Evolutionary conservation across 129 eudicot genomes (phyloP).

Genomic region (Artemisia tridentata): DNA sequence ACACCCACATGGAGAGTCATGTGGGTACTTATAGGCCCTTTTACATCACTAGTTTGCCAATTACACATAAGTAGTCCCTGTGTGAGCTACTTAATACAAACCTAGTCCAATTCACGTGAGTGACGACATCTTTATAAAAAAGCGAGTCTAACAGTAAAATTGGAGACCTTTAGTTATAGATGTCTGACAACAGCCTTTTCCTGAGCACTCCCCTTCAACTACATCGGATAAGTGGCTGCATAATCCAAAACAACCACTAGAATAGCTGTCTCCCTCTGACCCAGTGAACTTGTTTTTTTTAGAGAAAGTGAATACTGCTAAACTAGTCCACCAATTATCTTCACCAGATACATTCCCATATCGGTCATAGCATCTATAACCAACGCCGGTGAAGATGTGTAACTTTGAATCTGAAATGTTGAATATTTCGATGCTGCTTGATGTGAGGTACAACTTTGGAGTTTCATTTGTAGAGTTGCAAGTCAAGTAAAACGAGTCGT

Average conservation of each 20-base stretch:
- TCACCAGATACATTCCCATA: neutral
- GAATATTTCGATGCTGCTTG: neutral
- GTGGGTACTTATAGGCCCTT: too few species aligned
- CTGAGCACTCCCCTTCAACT: too few species aligned
- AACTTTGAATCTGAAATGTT: neutral
- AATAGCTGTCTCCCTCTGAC: neutral
- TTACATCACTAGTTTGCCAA: too few species aligned
- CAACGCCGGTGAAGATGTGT: neutral
- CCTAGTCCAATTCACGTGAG: too few species aligned
- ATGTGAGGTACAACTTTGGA: neutral
- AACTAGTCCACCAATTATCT: neutral
- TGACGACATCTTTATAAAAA: too few species aligned
- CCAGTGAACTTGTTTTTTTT: conserved; percentile 28
- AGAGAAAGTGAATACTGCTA: conserved; percentile 8
- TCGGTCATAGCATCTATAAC: neutral
- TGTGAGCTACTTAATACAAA: too few species aligned
- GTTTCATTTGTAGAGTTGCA: neutral
- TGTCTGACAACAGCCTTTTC: too few species aligned
- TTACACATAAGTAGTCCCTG: too few species aligned
- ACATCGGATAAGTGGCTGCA: conserved; percentile 14
- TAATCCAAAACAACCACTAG: conserved; percentile 30
- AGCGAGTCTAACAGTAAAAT: too few species aligned
- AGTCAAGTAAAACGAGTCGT: neutral
- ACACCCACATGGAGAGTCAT: too few species aligned
- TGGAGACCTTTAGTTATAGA: too few species aligned